Percentiles rank a stretch among this genome's conserved stretches.
Evolutionary conservation across 108 stramenopile species (phyloP).

Genomic region (Cyclotella baltica): DNA sequence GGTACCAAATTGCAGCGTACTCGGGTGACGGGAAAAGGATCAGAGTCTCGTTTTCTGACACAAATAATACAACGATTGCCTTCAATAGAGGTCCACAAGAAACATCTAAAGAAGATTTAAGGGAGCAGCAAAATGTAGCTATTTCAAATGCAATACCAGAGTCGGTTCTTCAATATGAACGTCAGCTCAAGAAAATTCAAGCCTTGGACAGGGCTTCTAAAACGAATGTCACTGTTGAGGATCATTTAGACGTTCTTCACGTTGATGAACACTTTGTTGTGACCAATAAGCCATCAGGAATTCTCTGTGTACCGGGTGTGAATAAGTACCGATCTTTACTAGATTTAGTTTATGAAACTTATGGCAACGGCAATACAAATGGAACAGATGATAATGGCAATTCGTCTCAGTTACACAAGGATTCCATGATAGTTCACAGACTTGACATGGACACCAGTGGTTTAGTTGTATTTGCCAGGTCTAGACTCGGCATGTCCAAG

Average conservation of each 20-base stretch:
- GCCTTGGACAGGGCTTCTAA: slow-evolving; percentile 55
- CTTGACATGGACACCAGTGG: slow-evolving; percentile 88
- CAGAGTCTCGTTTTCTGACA: not conserved
- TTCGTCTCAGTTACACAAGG: slow-evolving; percentile 23
- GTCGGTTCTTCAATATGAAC: slow-evolving; percentile 80
- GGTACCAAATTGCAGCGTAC: slow-evolving; percentile 1
- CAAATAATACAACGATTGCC: not conserved
- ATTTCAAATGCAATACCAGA: slow-evolving; percentile 53
- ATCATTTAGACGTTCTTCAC: slow-evolving; percentile 65
- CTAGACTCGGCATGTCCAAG: slow-evolving; percentile 51
- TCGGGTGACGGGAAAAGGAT: not conserved
- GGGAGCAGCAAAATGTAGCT: not conserved
- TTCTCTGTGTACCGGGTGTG: slow-evolving; percentile 81
- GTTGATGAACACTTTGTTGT: slow-evolving; percentile 76
- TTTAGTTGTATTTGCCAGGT: slow-evolving; percentile 73
- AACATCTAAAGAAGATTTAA: not conserved
- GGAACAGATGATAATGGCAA: not conserved
- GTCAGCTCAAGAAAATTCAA: slow-evolving; percentile 70
- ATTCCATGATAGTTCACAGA: slow-evolving; percentile 82
- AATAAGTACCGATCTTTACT: slow-evolving; percentile 62
- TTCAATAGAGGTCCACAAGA: not conserved
- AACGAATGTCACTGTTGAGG: slow-evolving; percentile 32
- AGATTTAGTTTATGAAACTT: slow-evolving; percentile 64
- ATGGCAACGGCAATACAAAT: slow-evolving; percentile 13
- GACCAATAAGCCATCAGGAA: slow-evolving; percentile 79